Base-by-base conservation (phyloP, 1,284 basidiomycete species). In the Neotropicomus parvogracilis region DNA sequence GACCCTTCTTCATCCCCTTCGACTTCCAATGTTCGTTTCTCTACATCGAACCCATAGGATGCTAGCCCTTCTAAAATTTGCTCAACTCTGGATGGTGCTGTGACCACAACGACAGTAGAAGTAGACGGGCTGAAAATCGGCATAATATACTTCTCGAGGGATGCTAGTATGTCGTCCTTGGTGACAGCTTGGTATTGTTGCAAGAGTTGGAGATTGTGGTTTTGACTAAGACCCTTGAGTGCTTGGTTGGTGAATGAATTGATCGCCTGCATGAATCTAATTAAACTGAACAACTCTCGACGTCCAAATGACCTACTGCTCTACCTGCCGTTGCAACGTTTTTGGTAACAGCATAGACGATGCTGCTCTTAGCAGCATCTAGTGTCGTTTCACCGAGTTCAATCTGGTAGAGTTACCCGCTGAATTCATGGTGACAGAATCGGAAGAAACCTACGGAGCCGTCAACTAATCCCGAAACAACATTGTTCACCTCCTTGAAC, bases 301-400 rank as follows among this genome's bases (percentile, higher is more conserved):
- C 27, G 34, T 3, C n/a, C 19, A 13, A 34, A 53, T 39, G 16
- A 69, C 79, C 64, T 64, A 95, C 95, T 31, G 95, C 94, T 54
- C 83, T 78, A 16, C 82, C 80, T 27, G 91, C 83, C 1, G 92
- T 97, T 21, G 92, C 87, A 26, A 95, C 89, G 39, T 78, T 75
- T 59, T 84, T 82, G 0, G 95, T 84, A 6, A 93, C 86, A 17
- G 77, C 75, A 64, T 85, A 98, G 9, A 95, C 92, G 58, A 97
- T 84, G 45, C 83, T 90, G 50, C 89, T 91, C 72, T 97, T 95
- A 4, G 95, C 93, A 1, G 91, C 88, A 59, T 98, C 95, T 16
- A 99, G 71, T 9, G 85, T 84, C 5, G 91, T 88, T 49, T 84
- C 78, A 46, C 94, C 90, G 11, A 99, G 73, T 40, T 80, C 77